Conservation (phyloP, 2,329 filamentous ascomycete genomes). For the Microsporum ferrugineum region DNA sequence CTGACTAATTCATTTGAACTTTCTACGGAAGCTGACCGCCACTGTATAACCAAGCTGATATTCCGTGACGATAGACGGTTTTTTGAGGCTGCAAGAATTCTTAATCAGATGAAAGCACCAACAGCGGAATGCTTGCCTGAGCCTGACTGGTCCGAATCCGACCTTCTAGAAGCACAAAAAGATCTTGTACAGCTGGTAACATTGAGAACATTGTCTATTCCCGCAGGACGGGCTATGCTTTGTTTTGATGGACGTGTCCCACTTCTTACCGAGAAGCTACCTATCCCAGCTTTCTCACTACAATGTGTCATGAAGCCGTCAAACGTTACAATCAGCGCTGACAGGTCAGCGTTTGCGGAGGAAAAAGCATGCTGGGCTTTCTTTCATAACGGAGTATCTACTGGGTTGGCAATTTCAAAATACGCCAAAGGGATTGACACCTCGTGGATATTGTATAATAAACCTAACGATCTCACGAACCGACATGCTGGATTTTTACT, state of each 20-base stretch:
- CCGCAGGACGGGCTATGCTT: conserved; percentile 73
- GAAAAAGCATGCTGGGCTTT: conserved; percentile 98
- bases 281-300: conserved; percentile 80
- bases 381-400: conserved; percentile 93
- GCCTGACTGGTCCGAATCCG: conserved; percentile 69
- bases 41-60: conserved; percentile 70
- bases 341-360: conserved; percentile 76
- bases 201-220: conserved; percentile 75
- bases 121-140: conserved; percentile 65
- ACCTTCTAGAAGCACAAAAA: conserved; percentile 85
- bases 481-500: conserved; percentile 91
- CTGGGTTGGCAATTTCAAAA: conserved; percentile 79
- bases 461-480: conserved; percentile 82
- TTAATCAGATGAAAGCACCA: conserved; percentile 75
- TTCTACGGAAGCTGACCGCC: conserved; percentile 70
- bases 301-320: conserved; percentile 85
- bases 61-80: conserved; percentile 87
- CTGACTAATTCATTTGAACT: conserved; percentile 55
- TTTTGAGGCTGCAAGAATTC: conserved; percentile 68
- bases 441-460: conserved; percentile 98
- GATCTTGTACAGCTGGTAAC: conserved; percentile 78
- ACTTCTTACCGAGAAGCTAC: conserved; percentile 81
- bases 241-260: conserved; percentile 81
- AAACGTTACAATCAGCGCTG: conserved; percentile 86
- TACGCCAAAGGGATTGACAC: conserved; percentile 90